Percentiles rank a stretch among this genome's conserved stretches.
Evolutionary conservation across 306 rosid species (phyloP).

Genomic region (Quercus mongolica): DNA sequence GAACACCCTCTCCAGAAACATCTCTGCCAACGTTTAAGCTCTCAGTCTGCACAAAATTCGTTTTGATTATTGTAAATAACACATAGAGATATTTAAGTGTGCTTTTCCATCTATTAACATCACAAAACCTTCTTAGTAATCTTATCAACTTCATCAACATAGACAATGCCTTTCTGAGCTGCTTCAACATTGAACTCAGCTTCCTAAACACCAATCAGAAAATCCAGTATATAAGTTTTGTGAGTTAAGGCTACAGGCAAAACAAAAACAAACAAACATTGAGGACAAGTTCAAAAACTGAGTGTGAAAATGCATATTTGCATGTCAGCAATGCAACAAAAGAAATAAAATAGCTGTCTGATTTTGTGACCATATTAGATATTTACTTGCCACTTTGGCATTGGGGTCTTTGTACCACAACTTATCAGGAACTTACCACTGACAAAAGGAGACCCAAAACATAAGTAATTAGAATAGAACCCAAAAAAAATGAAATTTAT

Average conservation of each 20-base stretch:
- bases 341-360: not conserved
- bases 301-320: not conserved
- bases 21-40: constrained; percentile 62
- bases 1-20: constrained; percentile 82
- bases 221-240: not conserved
- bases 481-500: not conserved
- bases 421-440: not conserved
- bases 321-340: not conserved
- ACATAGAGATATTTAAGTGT: not conserved
- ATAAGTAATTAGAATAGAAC: not conserved
- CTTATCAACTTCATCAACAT: constrained; percentile 76
- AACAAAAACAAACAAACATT: not conserved
- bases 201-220: constrained; percentile 46
- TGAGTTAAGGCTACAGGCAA: not conserved
- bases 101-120: not conserved
- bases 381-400: not conserved
- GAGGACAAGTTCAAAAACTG: not conserved
- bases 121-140: constrained; percentile 59
- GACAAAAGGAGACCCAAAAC: not conserved
- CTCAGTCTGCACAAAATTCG: constrained; percentile 42
- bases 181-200: constrained; percentile 68
- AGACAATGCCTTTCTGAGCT: constrained; percentile 70
- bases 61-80: not conserved
- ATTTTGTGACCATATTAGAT: not conserved
- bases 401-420: not conserved